Conservation (phyloP, 805 yeast genomes). For the Suhomyces pyralidae region DNA sequence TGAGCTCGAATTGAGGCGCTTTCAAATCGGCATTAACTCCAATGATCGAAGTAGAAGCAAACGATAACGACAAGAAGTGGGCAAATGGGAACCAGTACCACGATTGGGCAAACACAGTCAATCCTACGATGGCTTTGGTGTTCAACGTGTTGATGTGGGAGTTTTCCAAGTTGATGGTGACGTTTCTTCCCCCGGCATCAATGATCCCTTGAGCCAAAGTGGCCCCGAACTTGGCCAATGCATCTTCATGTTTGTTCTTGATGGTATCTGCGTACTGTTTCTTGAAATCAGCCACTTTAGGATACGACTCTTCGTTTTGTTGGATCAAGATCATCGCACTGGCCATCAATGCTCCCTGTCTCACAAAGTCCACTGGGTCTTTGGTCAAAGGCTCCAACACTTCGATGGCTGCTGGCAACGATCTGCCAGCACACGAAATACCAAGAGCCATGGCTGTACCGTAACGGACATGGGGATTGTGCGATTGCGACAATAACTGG, state of each 20-base stretch:
- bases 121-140: constrained; percentile 87
- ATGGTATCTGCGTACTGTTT: constrained; percentile 74
- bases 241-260: constrained; percentile 88
- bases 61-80: constrained; percentile 87
- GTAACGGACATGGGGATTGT: constrained; percentile 96
- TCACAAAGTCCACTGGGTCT: constrained; percentile 94
- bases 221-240: constrained; percentile 96
- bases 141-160: constrained; percentile 86
- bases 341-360: constrained; percentile 96
- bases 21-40: constrained; percentile 79
- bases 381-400: constrained; percentile 88
- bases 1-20: constrained; percentile 78
- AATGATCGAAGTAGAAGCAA: constrained; percentile 86
- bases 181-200: constrained; percentile 98
- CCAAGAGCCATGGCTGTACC: constrained; percentile 98
- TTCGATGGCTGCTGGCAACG: constrained; percentile 81
- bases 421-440: constrained; percentile 95
- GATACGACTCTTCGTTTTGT: constrained; percentile 78
- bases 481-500: constrained; percentile 86
- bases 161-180: constrained; percentile 89
- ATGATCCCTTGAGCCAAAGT: constrained; percentile 95
- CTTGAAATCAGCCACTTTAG: constrained; percentile 75
- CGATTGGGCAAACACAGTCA: constrained; percentile 84
- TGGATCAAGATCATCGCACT: constrained; percentile 85
- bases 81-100: constrained; percentile 99